Conservation (phyloP, 495 filamentous ascomycete species). For the Cairneyella variabilis region DNA sequence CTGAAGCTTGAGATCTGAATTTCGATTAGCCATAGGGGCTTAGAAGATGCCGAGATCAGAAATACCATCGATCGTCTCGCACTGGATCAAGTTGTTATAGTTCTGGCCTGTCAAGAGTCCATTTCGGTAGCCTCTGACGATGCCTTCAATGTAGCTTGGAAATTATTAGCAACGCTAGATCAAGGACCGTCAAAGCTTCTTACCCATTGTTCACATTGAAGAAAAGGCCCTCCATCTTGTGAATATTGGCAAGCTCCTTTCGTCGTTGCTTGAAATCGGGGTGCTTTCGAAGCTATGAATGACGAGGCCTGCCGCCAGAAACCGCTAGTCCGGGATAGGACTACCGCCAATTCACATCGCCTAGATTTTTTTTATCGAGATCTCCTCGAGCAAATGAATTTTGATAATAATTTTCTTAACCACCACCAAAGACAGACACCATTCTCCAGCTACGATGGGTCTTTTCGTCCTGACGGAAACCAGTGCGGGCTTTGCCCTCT, state of each 20-base stretch:
- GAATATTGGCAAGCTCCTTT: neutral
- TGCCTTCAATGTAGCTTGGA: slow-evolving; percentile 86
- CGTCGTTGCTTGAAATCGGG: slow-evolving; percentile 2
- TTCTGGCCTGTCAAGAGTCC: slow-evolving; percentile 83
- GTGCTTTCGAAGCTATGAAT: too few relatives aligned
- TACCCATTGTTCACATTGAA: slow-evolving; percentile 96
- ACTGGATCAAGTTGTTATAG: slow-evolving; percentile 96
- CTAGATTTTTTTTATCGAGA: slow-evolving; percentile 19
- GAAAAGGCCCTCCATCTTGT: slow-evolving; percentile 86
- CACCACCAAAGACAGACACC: slow-evolving; percentile 10
- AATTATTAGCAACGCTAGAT: slow-evolving; percentile 25
- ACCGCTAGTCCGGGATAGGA: neutral
- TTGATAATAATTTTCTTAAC: too few relatives aligned
- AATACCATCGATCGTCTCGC: slow-evolving; percentile 95
- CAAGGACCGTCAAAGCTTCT: slow-evolving; percentile 22
- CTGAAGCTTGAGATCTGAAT: slow-evolving; percentile 90
- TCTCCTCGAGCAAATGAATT: too few relatives aligned
- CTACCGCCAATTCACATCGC: neutral
- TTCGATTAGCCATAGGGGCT: neutral
- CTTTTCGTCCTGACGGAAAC: slow-evolving; percentile 88
- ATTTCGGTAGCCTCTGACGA: slow-evolving; percentile 96
- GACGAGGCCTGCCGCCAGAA: neutral
- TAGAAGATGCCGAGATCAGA: neutral
- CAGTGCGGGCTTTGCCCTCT: slow-evolving; percentile 91
- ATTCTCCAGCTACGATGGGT: slow-evolving; percentile 50